Percentiles rank a stretch among this genome's conserved stretches.
Conservation (phyloP, 2,329 filamentous ascomycete species). For the Alternaria metachromatica region DNA sequence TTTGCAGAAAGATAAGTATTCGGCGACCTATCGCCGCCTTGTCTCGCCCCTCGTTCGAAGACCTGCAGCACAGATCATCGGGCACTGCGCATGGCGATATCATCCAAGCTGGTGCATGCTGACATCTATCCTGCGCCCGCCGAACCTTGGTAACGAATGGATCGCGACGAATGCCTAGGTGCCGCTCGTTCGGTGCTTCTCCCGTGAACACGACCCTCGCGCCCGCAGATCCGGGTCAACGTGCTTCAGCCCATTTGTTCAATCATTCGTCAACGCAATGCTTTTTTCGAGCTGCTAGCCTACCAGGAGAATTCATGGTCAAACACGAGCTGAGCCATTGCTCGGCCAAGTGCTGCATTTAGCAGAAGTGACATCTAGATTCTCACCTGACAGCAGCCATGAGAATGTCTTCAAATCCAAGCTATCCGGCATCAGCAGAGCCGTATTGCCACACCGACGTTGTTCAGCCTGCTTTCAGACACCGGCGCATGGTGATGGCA, state of each 20-base stretch:
- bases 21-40: background rate
- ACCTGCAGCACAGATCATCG: background rate
- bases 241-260: background rate
- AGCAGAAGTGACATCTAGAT: background rate
- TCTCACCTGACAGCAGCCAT: background rate
- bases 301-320: background rate
- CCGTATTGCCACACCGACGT: background rate
- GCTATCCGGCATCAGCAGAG: background rate
- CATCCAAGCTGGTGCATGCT: background rate
- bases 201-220: slow-evolving; percentile 11
- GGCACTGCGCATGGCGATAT: background rate
- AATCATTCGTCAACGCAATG: slow-evolving; percentile 2
- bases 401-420: background rate
- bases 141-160: slow-evolving; percentile 6
- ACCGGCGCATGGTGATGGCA: background rate
- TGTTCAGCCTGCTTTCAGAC: slow-evolving; percentile 1
- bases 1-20: slow-evolving; percentile 1
- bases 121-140: background rate
- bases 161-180: background rate
- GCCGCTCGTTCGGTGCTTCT: slow-evolving; percentile 11
- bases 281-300: slow-evolving; percentile 1
- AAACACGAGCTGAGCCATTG: background rate
- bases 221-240: slow-evolving; percentile 6
- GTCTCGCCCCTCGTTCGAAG: background rate
- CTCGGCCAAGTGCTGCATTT: background rate